Conservation (phyloP, 345 rosid species). For the Isatis tinctoria region DNA sequence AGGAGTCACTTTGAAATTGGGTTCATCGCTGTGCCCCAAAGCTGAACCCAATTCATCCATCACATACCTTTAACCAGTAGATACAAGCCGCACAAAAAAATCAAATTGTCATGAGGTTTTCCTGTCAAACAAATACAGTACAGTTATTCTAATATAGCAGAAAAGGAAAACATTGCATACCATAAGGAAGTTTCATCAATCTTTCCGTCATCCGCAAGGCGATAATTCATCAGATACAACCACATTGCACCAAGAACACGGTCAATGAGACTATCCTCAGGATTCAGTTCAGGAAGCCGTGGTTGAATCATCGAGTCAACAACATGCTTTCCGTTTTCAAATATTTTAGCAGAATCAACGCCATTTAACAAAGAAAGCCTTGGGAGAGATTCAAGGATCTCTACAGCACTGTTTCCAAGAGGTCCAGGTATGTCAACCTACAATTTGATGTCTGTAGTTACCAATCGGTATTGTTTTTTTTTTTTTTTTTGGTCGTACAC, state of each 20-base stretch:
- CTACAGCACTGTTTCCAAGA: slow-evolving; percentile 63
- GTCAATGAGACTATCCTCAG: slow-evolving; percentile 62
- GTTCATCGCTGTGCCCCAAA: slow-evolving; percentile 78
- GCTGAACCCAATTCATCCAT: slow-evolving; percentile 98
- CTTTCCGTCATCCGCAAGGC: slow-evolving; percentile 94
- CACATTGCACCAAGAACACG: slow-evolving; percentile 85
- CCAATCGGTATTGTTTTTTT: no score
- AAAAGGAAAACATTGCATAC: slow-evolving; percentile 37
- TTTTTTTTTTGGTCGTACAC: no score
- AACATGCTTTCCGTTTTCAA: slow-evolving; percentile 66
- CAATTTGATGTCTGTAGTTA: not conserved
- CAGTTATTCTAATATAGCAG: slow-evolving; percentile 1
- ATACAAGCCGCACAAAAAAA: not conserved
- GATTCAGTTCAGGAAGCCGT: slow-evolving; percentile 64
- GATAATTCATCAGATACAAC: slow-evolving; percentile 79
- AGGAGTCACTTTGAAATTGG: slow-evolving; percentile 87
- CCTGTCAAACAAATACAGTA: not conserved
- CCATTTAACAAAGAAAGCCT: slow-evolving; percentile 66
- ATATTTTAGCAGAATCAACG: slow-evolving; percentile 51
- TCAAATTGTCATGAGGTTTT: not conserved
- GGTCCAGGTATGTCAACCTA: slow-evolving; percentile 97
- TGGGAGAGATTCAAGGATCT: slow-evolving; percentile 69
- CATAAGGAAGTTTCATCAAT: slow-evolving; percentile 88
- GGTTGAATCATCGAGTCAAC: slow-evolving; percentile 76
- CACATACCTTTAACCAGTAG: slow-evolving; percentile 52